Percentiles rank a stretch among this genome's conserved stretches.
Evolutionary conservation across 176 grass and related monocot genomes (phyloP).

Genomic region (Aegilops umbellulata): DNA sequence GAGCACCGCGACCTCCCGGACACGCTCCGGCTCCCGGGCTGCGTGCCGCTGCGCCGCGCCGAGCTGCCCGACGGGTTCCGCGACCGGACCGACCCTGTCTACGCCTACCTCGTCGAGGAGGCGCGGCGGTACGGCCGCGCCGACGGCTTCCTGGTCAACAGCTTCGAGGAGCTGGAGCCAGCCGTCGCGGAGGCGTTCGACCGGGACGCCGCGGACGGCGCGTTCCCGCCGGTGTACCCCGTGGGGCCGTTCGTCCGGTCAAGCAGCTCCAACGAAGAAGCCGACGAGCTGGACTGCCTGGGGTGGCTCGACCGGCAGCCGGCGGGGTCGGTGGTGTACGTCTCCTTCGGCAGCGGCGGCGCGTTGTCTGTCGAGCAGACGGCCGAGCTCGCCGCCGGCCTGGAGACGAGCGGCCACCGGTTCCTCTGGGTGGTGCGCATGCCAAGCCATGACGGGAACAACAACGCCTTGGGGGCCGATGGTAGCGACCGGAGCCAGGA

Average conservation of each 20-base stretch:
- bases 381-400: slow-evolving; percentile 54
- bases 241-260: slow-evolving; percentile 48
- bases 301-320: slow-evolving; percentile 69
- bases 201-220: not conserved
- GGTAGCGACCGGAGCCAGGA: not conserved
- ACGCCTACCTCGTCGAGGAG: slow-evolving; percentile 28
- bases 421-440: slow-evolving; percentile 74
- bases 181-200: slow-evolving; percentile 2
- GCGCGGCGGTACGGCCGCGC: slow-evolving; percentile 30
- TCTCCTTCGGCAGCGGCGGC: slow-evolving; percentile 62
- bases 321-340: slow-evolving; percentile 48
- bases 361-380: slow-evolving; percentile 46
- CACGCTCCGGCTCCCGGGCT: slow-evolving; percentile 39
- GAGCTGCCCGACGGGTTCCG: slow-evolving; percentile 31
- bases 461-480: slow-evolving; percentile 33
- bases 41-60: slow-evolving; percentile 22
- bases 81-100: not conserved
- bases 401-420: slow-evolving; percentile 57
- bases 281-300: slow-evolving; percentile 24
- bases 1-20: slow-evolving; percentile 46
- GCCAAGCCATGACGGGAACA: slow-evolving; percentile 35
- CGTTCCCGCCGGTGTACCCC: slow-evolving; percentile 17
- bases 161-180: slow-evolving; percentile 38
- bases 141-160: slow-evolving; percentile 49
- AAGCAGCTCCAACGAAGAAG: not conserved